Conservation (phyloP, 306 rosid species). For the Begonia fuchsioides region DNA sequence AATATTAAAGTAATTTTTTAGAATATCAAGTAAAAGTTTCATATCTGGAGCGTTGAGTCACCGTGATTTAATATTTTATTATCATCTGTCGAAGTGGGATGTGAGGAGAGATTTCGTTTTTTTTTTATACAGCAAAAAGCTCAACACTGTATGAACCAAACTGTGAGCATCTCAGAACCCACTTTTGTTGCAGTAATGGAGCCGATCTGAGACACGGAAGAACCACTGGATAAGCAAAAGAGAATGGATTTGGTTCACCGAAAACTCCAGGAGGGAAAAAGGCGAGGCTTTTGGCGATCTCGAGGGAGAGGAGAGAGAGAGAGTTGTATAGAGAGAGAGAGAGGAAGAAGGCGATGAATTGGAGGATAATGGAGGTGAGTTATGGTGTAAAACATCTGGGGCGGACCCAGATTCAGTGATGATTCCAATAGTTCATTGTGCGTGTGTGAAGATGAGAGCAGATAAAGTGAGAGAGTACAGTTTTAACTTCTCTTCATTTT, state of each 20-base stretch:
- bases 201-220: too few species aligned
- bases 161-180: constrained; percentile 8
- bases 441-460: constrained; percentile 4
- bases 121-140: too few species aligned
- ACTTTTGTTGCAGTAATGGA: too few species aligned
- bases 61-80: too few species aligned
- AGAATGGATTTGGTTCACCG: constrained; percentile 31
- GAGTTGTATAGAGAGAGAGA: background rate
- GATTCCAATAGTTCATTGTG: constrained; percentile 13
- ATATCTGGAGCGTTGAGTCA: too few species aligned
- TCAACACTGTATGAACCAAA: background rate
- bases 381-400: constrained; percentile 9
- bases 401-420: constrained; percentile 20
- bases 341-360: constrained; percentile 22
- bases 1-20: too few species aligned
- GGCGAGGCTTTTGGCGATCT: constrained; percentile 26
- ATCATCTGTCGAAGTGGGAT: too few species aligned
- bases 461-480: constrained; percentile 14
- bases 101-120: too few species aligned
- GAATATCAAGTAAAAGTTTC: too few species aligned
- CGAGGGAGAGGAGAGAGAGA: constrained; percentile 25
- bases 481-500: constrained; percentile 25
- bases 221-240: too few species aligned
- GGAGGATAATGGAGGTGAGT: constrained; percentile 32
- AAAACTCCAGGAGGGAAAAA: constrained; percentile 28